Evolutionary conservation across 768 basidiomycete species (phyloP), one percentile per base, ranked within the genome.

Genomic region (Trametes maxima): DNA sequence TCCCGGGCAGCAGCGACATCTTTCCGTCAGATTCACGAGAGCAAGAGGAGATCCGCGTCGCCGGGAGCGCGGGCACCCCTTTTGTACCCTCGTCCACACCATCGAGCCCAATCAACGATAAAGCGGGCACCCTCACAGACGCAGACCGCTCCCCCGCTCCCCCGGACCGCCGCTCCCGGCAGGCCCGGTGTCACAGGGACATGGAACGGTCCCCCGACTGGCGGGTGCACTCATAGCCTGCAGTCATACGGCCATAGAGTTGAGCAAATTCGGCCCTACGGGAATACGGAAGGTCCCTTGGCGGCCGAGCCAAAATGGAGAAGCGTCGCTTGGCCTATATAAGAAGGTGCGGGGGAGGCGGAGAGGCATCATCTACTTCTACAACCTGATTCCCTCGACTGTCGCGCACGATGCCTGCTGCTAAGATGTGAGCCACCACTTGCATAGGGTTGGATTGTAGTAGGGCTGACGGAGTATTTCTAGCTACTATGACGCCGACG

Each of bases 401-500:
- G 28, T 63, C 51, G 37, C 28, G 6, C 42, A 54, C 36, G 1
- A 73, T 69, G 70, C 67, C 66, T 45, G 69, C 70, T 46, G 82
- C 85, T 14, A 85, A 84, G 65, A 86, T 87, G 85, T 86, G 63
- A 70, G 80, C 12, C 6, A 5, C 40, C 2, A 6, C 43, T 16
- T 49, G 35, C 33, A 25, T 2, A 16, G 21, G n/a, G n/a, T n/a
- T 21, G 36, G 0, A 19, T 49, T 36, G 4, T 16, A 22, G 21
- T 52, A 5, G 1, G 17, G 22, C 39, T 58, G 44, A 62, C 54
- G 10, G 11, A 25, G 8, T 53, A 14, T 19, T 11, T 22, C 24
- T 63, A 85, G 83, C 57, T 86, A 86, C 68, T 83, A 87, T 70
- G 85, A 87, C 68, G 69, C 79, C 17, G 85, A 87, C 65, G 84